Base-by-base conservation (phyloP, 2,329 filamentous ascomycete genomes). In the Pseudogymnoascus sp. region DNA sequence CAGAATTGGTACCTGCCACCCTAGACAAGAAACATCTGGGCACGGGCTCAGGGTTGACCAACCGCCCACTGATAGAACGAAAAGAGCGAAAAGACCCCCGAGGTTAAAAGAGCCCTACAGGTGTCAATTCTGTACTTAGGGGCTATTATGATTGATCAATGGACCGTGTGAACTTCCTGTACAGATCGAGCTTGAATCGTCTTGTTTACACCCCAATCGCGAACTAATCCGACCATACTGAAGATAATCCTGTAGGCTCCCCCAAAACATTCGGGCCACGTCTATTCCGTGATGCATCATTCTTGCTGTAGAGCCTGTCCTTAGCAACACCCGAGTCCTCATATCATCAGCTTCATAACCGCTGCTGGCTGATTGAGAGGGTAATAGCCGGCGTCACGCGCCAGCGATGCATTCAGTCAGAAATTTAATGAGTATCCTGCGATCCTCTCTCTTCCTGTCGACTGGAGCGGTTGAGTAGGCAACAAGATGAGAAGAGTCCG, bases 21-120 rank as follows among this genome's bases (percentile, higher is more conserved):
- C 48, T 10, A 54, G 48, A 54, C 48, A 54, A 54, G 48, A 54
- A 54, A 54, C 48, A 54, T 54, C 48, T 54, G 25, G 23, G 48
- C 48, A 54, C 48, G 48, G 25, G 25, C 48, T 31, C 23, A 54
- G 48, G 25, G 25, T 19, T 31, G 48, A 8, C 48, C 48, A 54
- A 13, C 25, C 48, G 48, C 48, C 48, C 48, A 54, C 14, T 10
- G 8, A 31, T 54, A 25, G 48, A 54, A 54, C n/a, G 25, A 54
- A 31, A 54, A 54, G 25, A 54, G 25, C 25, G n/a, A 16, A 16
- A n/a, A 6, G 48, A 54, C 48, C 48, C 48, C n/a, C n/a, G 31
- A 54, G 48, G 14, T 54, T 54, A 54, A 54, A 31, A 54, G 25
- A 54, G 48, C 48, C 48, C 48, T 54, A 54, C 48, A 31, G 14